Evolutionary conservation across 1,139 yeast species (phyloP).

Genomic region (Kodamaea alishanica): DNA sequence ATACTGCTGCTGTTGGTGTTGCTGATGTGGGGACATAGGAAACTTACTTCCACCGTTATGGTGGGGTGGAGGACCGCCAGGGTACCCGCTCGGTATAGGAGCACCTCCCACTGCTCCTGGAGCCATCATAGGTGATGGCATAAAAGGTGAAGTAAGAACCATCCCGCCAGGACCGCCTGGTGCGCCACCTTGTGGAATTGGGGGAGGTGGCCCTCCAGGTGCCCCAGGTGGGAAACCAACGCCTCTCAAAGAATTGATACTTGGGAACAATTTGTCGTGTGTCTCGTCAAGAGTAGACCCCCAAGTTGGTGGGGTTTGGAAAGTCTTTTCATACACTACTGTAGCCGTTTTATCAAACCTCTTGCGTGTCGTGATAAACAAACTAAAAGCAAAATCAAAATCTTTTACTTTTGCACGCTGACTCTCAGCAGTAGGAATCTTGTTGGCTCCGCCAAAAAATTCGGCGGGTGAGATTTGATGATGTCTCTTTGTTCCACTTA

Average conservation of each 20-base stretch:
- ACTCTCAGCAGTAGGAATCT: constrained; percentile 45
- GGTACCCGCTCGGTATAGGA: constrained; percentile 16
- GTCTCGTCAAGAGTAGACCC: constrained; percentile 53
- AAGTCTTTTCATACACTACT: constrained; percentile 53
- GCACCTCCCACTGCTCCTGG: constrained; percentile 14
- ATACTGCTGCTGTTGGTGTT: constrained; percentile 20
- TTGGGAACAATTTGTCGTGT: constrained; percentile 46
- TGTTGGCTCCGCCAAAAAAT: constrained; percentile 47
- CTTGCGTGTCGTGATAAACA: constrained; percentile 44
- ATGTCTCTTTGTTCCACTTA: constrained; percentile 27
- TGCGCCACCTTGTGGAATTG: constrained; percentile 9
- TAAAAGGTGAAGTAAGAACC: constrained; percentile 27
- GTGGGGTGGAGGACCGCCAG: constrained; percentile 12
- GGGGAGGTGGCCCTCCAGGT: constrained; percentile 3
- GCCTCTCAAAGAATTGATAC: constrained; percentile 6
- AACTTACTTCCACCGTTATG: constrained; percentile 12
- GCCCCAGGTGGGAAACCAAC: not conserved
- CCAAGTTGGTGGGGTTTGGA: constrained; percentile 82
- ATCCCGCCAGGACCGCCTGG: constrained; percentile 15
- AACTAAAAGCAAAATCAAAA: constrained; percentile 52
- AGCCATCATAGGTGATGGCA: constrained; percentile 32
- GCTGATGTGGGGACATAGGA: constrained; percentile 20
- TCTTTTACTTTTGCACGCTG: constrained; percentile 34
- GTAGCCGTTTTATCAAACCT: constrained; percentile 26
- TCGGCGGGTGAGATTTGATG: constrained; percentile 44